Conservation (phyloP, 2,329 filamentous ascomycete genomes). For the Talaromyces albobiverticillius region DNA sequence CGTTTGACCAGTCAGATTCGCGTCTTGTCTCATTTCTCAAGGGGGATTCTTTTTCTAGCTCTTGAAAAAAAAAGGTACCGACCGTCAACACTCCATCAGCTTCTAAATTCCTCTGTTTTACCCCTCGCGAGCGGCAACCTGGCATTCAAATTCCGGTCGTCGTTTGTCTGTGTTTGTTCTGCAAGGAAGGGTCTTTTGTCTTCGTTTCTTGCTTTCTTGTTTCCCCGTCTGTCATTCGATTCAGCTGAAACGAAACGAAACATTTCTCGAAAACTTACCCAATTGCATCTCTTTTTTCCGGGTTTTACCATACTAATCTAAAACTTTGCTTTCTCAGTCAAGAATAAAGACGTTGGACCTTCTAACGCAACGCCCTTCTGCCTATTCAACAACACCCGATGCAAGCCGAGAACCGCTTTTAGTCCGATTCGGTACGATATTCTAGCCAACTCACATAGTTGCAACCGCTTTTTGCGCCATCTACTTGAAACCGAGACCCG, state of each 20-base stretch:
- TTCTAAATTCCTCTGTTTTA: not conserved
- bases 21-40: conserved; percentile 1
- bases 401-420: conserved; percentile 5
- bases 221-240: not conserved
- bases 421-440: conserved; percentile 8
- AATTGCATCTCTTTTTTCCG: not conserved
- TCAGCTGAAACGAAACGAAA: too few relatives aligned
- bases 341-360: not conserved
- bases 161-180: not conserved
- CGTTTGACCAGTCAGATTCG: conserved; percentile 5
- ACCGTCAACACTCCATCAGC: not conserved
- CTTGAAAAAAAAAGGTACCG: not conserved
- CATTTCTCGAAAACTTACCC: too few relatives aligned
- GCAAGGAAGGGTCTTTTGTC: not conserved
- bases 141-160: not conserved
- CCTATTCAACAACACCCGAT: not conserved
- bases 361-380: not conserved
- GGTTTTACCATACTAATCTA: not conserved
- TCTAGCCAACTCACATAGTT: not conserved
- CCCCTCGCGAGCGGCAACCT: not conserved
- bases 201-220: not conserved
- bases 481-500: not conserved
- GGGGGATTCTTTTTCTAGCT: not conserved
- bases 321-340: not conserved
- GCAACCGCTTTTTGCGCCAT: not conserved